Percentiles rank a stretch among this genome's conserved stretches.
phyloP scores from a whole-genome alignment of 805 yeast genomes.

The Vanderwaltozyma tropicalis region DNA sequence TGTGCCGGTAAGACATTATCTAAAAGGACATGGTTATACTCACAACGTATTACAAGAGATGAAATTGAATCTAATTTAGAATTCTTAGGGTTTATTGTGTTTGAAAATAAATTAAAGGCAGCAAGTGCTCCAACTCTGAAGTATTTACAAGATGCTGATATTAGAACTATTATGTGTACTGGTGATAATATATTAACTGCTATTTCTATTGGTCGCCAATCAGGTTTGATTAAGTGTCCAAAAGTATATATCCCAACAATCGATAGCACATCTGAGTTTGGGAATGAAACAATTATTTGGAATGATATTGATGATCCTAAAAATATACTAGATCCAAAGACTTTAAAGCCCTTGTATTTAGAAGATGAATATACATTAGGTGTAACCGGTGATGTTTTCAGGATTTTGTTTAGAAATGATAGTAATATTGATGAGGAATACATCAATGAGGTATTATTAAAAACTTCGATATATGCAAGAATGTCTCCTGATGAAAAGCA shows the following conservation, averaged over 20 bases:
- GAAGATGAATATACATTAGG: slow-evolving; percentile 56
- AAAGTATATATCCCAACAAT: slow-evolving; percentile 56
- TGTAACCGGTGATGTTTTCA: slow-evolving; percentile 85
- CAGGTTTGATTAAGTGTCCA: slow-evolving; percentile 47
- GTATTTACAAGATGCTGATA: slow-evolving; percentile 52
- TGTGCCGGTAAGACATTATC: slow-evolving; percentile 59
- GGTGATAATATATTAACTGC: slow-evolving; percentile 96
- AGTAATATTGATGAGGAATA: slow-evolving; percentile 27
- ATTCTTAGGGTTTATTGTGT: slow-evolving; percentile 81
- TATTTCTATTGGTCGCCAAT: slow-evolving; percentile 81
- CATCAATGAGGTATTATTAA: slow-evolving; percentile 53
- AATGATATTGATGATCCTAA: slow-evolving; percentile 54
- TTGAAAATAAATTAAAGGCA: slow-evolving; percentile 80
- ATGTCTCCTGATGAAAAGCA: slow-evolving; percentile 99
- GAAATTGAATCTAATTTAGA: slow-evolving; percentile 57
- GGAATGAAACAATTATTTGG: slow-evolving; percentile 40
- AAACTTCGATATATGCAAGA: slow-evolving; percentile 76
- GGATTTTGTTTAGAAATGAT: slow-evolving; percentile 48
- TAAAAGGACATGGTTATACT: slow-evolving; percentile 37
- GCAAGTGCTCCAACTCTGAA: slow-evolving; percentile 52
- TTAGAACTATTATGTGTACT: slow-evolving; percentile 91
- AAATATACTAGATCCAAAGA: slow-evolving; percentile 48
- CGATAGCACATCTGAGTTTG: slow-evolving; percentile 26
- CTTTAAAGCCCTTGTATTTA: slow-evolving; percentile 40
- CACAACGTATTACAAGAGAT: slow-evolving; percentile 46